A percentile compares a stretch with the other conserved stretches of the same genome.
Evolutionary conservation across 306 rosid genomes (phyloP).

Genomic region (Vigna angularis): DNA sequence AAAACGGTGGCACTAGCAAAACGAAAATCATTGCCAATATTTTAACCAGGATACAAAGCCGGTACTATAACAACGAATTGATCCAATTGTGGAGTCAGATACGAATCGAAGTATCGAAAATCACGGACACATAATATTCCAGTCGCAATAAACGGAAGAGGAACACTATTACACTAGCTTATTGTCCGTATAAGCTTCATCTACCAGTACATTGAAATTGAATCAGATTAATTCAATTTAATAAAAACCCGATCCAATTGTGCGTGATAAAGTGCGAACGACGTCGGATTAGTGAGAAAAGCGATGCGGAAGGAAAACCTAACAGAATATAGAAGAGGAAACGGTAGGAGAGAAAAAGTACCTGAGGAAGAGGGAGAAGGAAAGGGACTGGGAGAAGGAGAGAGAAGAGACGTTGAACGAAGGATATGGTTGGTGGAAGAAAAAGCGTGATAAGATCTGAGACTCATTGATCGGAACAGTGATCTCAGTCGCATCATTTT

Average conservation of each 20-base stretch:
- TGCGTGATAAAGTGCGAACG: not conserved
- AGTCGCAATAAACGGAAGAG: not conserved
- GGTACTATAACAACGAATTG: not conserved
- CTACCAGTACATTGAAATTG: not conserved
- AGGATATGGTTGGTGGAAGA: slow-evolving; percentile 41
- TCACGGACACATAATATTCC: not conserved
- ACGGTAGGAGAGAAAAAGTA: slow-evolving; percentile 36
- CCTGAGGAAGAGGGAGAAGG: slow-evolving; percentile 47
- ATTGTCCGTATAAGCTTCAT: not conserved
- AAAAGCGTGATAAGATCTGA: slow-evolving; percentile 60
- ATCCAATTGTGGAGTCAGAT: not conserved
- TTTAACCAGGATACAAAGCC: not conserved
- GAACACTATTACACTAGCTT: not conserved
- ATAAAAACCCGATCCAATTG: not conserved
- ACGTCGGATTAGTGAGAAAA: not conserved
- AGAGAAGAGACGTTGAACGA: slow-evolving; percentile 41
- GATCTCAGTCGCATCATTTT: slow-evolving; percentile 69
- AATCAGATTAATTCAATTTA: not conserved
- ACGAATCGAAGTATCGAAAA: not conserved
- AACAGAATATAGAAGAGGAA: not conserved
- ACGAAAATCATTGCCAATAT: not conserved
- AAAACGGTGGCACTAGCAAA: not conserved
- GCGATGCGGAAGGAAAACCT: not conserved
- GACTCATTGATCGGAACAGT: slow-evolving; percentile 62
- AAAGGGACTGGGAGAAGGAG: slow-evolving; percentile 28